Conservation (phyloP, 257 asterid species). For the Salvia hispanica region DNA sequence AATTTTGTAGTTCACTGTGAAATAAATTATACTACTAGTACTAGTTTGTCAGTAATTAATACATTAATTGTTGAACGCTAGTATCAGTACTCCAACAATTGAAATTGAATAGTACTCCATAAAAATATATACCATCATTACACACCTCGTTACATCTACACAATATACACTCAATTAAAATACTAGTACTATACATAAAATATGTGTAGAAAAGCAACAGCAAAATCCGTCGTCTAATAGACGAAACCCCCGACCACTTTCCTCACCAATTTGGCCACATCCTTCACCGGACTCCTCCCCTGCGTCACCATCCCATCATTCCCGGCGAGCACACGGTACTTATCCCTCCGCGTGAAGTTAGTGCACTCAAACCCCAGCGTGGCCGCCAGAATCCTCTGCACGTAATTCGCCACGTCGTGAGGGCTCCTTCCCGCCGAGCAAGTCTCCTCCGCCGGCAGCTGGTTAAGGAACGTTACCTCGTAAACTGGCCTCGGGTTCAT, state of each 20-base stretch:
- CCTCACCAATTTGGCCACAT: conserved; percentile 36
- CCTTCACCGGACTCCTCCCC: conserved; percentile 30
- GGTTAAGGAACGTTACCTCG: conserved; percentile 77
- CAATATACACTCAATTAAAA: too few species aligned
- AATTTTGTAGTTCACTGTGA: too few species aligned
- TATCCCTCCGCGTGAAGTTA: conserved; percentile 78
- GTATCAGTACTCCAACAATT: too few species aligned
- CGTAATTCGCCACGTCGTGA: conserved; percentile 86
- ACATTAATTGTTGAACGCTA: too few species aligned
- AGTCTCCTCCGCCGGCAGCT: conserved; percentile 80
- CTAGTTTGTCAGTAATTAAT: too few species aligned
- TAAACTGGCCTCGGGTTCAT: conserved; percentile 90
- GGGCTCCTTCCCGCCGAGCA: conserved; percentile 84
- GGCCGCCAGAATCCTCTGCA: conserved; percentile 79
- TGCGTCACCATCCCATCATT: conserved; percentile 72
- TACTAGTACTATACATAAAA: too few species aligned
- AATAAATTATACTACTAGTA: too few species aligned
- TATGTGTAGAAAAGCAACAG: too few species aligned
- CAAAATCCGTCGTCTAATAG: too few species aligned
- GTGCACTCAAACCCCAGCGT: conserved; percentile 95
- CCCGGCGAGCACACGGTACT: conserved; percentile 85
- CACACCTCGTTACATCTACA: too few species aligned
- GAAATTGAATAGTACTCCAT: too few species aligned
- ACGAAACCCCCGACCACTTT: conserved; percentile 51
- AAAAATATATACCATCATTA: too few species aligned